Base-by-base conservation (phyloP, 371 early-diverging fungal genomes). In the Zancudomyces culisetae region DNA sequence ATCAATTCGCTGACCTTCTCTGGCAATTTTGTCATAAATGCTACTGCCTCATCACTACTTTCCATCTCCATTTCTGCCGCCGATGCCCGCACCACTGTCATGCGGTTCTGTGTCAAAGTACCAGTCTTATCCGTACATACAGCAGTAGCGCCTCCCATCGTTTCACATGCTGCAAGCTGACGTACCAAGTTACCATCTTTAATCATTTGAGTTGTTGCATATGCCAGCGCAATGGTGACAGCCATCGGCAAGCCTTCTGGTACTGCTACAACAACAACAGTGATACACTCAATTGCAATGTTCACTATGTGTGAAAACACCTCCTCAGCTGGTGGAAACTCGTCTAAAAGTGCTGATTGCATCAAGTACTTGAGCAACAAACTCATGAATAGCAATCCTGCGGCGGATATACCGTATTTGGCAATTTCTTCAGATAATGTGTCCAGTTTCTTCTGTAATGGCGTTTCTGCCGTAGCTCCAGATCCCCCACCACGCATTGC, bases 211-310 rank as follows among this genome's bases (percentile, higher is more conserved):
- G 82, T 83, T 2, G 91, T 90, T n/a, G 91, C 93, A 60, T 84
- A 88, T 18, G 90, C 93, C n/a, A 97, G 77, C 22, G 95, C 78
- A 54, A 97, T 77, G 12, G 98, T 94, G 26, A 95, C 95, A 18
- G 95, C 94, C 77, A 97, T 84, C 0, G 98, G 98, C 42, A 97
- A 70, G 47, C 98, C 98, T 71, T 97, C 98, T n/a, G 98, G 95
- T 3, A 95, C 93, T 42, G 93, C 92, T 24, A 94, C 93, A 12
- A 91, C 97, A 41, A 94, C 81, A 48, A 96, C 81, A 12, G 94
- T 88, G 53, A 85, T 84, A 15, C 81, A 77, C 61, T 85, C 83
- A 51, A 85, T 81, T 47, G 79, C 66, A 53, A 92, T 83, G 46
- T 75, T 74, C 52, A 87, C 70, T 63, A 90, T 71, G 30, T 73